Evolutionary conservation across 2,329 filamentous ascomycete genomes (phyloP), one percentile per base, ranked within the genome.

Genomic region (Corniculantispora saksenae): DNA sequence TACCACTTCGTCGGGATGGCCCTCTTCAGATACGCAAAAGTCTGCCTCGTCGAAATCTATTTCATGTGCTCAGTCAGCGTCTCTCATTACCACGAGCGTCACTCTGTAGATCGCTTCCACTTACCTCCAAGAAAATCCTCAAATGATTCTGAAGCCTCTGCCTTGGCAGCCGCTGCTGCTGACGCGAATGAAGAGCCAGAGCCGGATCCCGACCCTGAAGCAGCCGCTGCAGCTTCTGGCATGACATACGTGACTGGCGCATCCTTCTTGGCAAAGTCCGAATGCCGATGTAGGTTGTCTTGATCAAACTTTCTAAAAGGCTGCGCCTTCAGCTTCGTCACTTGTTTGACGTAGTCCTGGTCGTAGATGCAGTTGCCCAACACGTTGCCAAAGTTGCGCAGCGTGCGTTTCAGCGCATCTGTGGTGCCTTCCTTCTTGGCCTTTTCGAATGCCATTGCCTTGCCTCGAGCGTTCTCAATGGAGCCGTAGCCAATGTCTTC

Each of bases 291-390:
- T 45, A 98, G 82, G 48, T 89, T 89, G n/a, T 86, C 84, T 67
- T 91, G 88, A 70, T 94, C 88, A 79, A 93, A 97, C 76, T 86
- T 93, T 35, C 87, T 85, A 56, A 78, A 74, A 5, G 92, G 91
- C 64, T 86, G 84, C 19, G 89, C 86, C 82, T 97, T 98, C 73
- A 99, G 83, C 79, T 93, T 97, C 60, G 89, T 91, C n/a, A 98
- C 91, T 75, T 93, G 94, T 61, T 89, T 85, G 64, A 99, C 82
- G 75, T 97, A 99, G 67, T 94, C 89, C 78, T 97, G 97, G 80
- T 99, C 95, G 78, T 99, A 98, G 66, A 99, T 89, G 81, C 95
- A 99, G 75, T 98, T 99, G n/a, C 95, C 95, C 63, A 99, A 83
- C 19, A 98, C 91, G 72, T 98, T 98, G 66, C 95, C 95, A 78